Conservation (phyloP, 2,329 filamentous ascomycete genomes). For the Exophiala calicioides region DNA sequence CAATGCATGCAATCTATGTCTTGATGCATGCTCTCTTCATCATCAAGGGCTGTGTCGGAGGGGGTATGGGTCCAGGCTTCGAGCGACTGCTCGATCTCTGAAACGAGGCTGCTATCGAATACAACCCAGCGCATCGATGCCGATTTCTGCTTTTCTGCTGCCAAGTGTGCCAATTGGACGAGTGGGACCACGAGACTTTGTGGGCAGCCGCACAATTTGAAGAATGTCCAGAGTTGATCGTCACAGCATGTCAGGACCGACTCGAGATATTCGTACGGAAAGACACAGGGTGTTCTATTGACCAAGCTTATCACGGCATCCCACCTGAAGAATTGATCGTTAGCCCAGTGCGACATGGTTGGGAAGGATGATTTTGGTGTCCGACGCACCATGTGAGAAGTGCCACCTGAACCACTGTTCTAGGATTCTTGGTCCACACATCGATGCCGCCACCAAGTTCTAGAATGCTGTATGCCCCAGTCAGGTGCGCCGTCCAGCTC, state of each 20-base stretch:
- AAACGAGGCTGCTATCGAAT: slow-evolving; percentile 11
- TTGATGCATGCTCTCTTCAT: slow-evolving; percentile 18
- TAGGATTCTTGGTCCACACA: slow-evolving; percentile 5
- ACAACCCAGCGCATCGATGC: slow-evolving; percentile 5
- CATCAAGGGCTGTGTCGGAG: slow-evolving; percentile 1
- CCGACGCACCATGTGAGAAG: slow-evolving; percentile 6
- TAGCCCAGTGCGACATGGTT: background rate
- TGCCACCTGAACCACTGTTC: slow-evolving; percentile 9
- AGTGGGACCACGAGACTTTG: slow-evolving; percentile 8
- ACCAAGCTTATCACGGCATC: slow-evolving; percentile 12
- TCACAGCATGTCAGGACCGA: slow-evolving; percentile 8
- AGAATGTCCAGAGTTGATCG: slow-evolving; percentile 10
- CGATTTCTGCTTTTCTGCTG: slow-evolving; percentile 10
- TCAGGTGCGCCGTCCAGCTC: slow-evolving; percentile 9
- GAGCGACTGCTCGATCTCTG: slow-evolving; percentile 15
- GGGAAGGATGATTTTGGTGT: background rate
- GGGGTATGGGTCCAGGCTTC: slow-evolving; percentile 7
- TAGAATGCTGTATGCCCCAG: slow-evolving; percentile 9
- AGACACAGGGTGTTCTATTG: slow-evolving; percentile 6
- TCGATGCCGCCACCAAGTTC: slow-evolving; percentile 6
- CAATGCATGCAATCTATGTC: slow-evolving; percentile 14
- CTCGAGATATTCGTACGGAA: slow-evolving; percentile 15
- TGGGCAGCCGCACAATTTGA: slow-evolving; percentile 11
- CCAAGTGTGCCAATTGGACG: slow-evolving; percentile 11
- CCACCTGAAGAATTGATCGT: slow-evolving; percentile 3